Conservation (phyloP, 2,329 filamentous ascomycete genomes). For the Paraphoma chrysanthemicola region DNA sequence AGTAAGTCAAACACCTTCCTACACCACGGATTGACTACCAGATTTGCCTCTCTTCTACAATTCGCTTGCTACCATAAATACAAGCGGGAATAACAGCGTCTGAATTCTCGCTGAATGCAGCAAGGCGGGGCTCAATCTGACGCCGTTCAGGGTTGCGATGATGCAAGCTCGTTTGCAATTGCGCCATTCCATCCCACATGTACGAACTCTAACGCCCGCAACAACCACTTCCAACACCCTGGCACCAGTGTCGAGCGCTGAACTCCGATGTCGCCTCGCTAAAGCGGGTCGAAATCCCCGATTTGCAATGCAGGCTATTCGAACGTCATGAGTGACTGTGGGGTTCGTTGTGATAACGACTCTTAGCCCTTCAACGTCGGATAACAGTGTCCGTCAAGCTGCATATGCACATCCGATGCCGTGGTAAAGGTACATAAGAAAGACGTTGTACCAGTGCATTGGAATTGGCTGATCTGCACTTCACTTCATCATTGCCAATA, state of each 20-base stretch:
- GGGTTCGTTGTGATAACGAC: conserved; percentile 6
- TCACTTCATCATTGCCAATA: not conserved
- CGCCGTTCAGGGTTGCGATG: conserved; percentile 18
- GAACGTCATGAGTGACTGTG: conserved; percentile 11
- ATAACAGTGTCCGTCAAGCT: not conserved
- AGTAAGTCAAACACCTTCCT: too few relatives aligned
- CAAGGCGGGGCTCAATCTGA: not conserved
- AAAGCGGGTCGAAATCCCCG: not conserved
- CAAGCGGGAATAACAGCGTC: too few relatives aligned
- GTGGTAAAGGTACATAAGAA: not conserved
- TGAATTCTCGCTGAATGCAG: not conserved
- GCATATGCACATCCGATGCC: not conserved
- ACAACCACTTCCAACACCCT: not conserved
- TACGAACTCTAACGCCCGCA: not conserved
- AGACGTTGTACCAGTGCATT: not conserved
- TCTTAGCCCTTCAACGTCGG: conserved; percentile 3
- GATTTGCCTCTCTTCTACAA: too few relatives aligned
- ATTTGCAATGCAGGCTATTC: conserved; percentile 17
- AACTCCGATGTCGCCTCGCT: conserved; percentile 3
- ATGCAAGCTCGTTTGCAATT: conserved; percentile 20
- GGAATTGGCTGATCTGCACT: conserved; percentile 4
- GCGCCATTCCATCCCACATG: conserved; percentile 17
- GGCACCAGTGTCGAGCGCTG: not conserved
- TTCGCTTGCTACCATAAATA: too few relatives aligned
- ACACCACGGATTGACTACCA: too few relatives aligned